Evolutionary conservation across 345 rosid species (phyloP), one percentile per base, ranked within the genome.

Genomic region (Litchi chinensis): DNA sequence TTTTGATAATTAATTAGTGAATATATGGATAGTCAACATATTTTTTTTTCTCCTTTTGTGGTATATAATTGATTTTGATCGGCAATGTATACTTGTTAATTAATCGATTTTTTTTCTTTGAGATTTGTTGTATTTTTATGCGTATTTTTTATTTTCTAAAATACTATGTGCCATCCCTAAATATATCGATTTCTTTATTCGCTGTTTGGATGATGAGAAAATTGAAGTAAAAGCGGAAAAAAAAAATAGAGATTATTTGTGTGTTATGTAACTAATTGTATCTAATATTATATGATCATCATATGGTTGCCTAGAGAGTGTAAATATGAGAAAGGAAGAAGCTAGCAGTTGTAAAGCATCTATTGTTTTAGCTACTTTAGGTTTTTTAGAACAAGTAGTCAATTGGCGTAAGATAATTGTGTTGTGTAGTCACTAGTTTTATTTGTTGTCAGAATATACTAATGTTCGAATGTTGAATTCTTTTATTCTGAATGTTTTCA

Each of bases 1-100:
- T 57, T 57, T 81, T 81, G 21, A 26, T 22, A 15, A 32, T 70
- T 43, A 21, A 70, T 39, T 70, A 37, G 70, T 10, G 26, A 21
- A 28, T 68, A 26, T 63, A 59, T 6, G 13, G 71, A 71, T 10
- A 63, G 32, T 28, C 48, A 18, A 52, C 62, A 41, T 26, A 26
- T 26, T 37, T 24, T 64, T 7, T 52, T 28, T 10, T n/a, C 19
- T 15, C 5, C 1, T 76, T 0, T 65, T 75, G 26, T 62, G 44
- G 68, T 22, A 60, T 18, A 44, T 65, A 21, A 32, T 37, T 16
- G 78, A 65, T 50, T 52, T 28, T 52, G 54, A 50, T 66, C 54
- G 3, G 16, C 28, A 65, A 65, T 75, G 70, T 46, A 32, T 19
- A 21, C 39, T 22, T 26, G 43, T 75, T 46, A 57, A 75, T 28